Evolutionary conservation across 177 flowering plant genomes (phyloP), one percentile per base, ranked within the genome.

Genomic region (Vitis hybrid): DNA sequence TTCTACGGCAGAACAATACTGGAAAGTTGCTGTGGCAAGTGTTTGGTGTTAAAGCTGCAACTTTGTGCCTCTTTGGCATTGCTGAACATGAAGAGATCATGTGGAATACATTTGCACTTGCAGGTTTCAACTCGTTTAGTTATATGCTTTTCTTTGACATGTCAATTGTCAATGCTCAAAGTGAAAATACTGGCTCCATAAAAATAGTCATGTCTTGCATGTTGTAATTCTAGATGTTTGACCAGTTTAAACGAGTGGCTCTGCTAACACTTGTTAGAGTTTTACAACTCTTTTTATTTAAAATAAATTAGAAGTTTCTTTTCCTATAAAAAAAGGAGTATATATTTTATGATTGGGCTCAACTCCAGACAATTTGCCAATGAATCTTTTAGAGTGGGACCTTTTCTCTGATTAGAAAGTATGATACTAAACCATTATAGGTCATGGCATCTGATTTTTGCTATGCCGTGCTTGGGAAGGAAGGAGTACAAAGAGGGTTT

Each of bases 21-120:
- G 99, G 99, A 55, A 95, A 95, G 82, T 71, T 93, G 84, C 75
- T 95, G 74, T 95, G 97, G 97, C 96, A 95, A 86, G 77, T 90
- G 64, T 92, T 90, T 86, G 99, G 99, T 47, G 81, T 84, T 77
- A 81, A 91, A 75, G 83, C 91, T 72, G 95, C 96, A 64, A 87
- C 88, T 38, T 80, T 93, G 75, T 93, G 97, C 79, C 80, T 95
- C 13, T 95, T 71, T 86, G 99, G 98, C 65, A 89, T 92, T 58
- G 70, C 83, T 67, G 98, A 95, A 82, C 90, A 91, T 72, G 99
- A 95, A 78, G 92, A 91, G 55, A 81, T 89, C 31, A 93, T 95
- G 99, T 93, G 99, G 99, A 76, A 87, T 72, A 82, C 85, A 64
- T 82, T 92, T 65, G 84, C 82, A 77, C 76, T 2, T 75, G 83